A percentile compares a stretch with the other conserved stretches of the same genome.
Conservation (phyloP, 768 basidiomycete genomes). For the Russula brevipes region DNA sequence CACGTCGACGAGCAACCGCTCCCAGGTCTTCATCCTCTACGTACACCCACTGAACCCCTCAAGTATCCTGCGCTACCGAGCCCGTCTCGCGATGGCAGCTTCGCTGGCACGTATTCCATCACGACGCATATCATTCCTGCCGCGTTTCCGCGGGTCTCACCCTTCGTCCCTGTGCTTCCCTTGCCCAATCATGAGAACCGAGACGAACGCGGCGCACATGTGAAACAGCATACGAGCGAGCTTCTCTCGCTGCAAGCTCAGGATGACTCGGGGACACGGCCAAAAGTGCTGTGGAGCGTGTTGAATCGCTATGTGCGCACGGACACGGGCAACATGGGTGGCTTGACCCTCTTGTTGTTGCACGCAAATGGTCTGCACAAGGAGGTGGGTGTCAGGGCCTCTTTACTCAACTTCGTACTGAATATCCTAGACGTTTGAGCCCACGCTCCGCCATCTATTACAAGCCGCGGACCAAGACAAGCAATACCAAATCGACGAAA, state of each 20-base stretch:
- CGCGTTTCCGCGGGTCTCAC: constrained; percentile 45
- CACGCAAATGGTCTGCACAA: constrained; percentile 90
- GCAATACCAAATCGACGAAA: constrained; percentile 49
- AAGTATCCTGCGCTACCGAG: constrained; percentile 35
- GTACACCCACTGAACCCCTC: constrained; percentile 31
- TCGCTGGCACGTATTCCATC: constrained; percentile 34
- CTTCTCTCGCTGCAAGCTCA: constrained; percentile 7
- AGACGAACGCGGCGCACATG: constrained; percentile 29
- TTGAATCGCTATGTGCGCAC: constrained; percentile 62
- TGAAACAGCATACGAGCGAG: constrained; percentile 1
- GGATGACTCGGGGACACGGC: constrained; percentile 19
- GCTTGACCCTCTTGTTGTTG: constrained; percentile 67
- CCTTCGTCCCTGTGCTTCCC: constrained; percentile 37
- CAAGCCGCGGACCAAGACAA: constrained; percentile 33
- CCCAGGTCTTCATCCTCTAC: constrained; percentile 3
- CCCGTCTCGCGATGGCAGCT: constrained; percentile 26
- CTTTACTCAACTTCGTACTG: not conserved
- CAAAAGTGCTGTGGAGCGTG: constrained; percentile 57
- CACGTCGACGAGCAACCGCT: not conserved
- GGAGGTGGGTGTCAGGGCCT: constrained; percentile 48
- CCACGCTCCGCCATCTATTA: constrained; percentile 52
- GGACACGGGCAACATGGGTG: constrained; percentile 32
- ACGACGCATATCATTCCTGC: constrained; percentile 55
- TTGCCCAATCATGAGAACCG: constrained; percentile 35
- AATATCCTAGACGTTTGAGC: constrained; percentile 68